phyloP scores from a whole-genome alignment of 495 filamentous ascomycete genomes.

The Tricharina praecox region DNA sequence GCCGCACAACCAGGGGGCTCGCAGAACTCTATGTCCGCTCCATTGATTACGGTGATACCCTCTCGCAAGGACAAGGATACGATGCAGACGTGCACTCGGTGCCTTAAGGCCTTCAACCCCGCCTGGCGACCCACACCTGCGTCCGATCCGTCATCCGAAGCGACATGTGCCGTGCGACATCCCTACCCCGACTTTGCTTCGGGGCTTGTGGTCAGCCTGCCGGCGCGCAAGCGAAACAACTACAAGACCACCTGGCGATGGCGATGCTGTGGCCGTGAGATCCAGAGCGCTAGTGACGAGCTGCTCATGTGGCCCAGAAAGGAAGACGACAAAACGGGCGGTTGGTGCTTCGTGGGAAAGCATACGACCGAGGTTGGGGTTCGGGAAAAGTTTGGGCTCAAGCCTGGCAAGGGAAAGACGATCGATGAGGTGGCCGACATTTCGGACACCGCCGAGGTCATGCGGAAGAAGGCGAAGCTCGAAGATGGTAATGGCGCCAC shows the following conservation, averaged over 20 bases:
- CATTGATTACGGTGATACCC: neutral
- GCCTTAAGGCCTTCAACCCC: conserved; percentile 22
- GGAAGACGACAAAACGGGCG: conserved; percentile 23
- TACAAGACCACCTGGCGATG: conserved; percentile 26
- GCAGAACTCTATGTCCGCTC: neutral
- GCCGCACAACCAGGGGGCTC: conserved; percentile 1
- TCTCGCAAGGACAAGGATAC: conserved; percentile 9
- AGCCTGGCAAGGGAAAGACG: conserved; percentile 23
- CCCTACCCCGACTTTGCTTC: conserved; percentile 18
- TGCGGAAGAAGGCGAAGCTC: conserved; percentile 6
- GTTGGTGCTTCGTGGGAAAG: conserved; percentile 25
- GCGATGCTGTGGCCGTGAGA: conserved; percentile 23
- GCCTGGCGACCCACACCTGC: conserved; percentile 23
- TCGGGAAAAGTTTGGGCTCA: conserved; percentile 22
- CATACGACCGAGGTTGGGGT: conserved; percentile 24
- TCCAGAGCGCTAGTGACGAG: conserved; percentile 23
- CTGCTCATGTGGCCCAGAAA: conserved; percentile 19
- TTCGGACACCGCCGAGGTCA: conserved; percentile 8
- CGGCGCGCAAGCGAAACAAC: conserved; percentile 19
- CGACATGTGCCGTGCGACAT: conserved; percentile 24
- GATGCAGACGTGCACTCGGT: conserved; percentile 20
- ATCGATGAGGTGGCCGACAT: conserved; percentile 19
- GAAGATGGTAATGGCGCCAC: conserved; percentile 7
- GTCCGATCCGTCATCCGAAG: conserved; percentile 19
- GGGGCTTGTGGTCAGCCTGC: conserved; percentile 19